Evolutionary conservation across 2,329 filamentous ascomycete genomes (phyloP), one percentile per base, ranked within the genome.

Genomic region (Xylaria sp.): DNA sequence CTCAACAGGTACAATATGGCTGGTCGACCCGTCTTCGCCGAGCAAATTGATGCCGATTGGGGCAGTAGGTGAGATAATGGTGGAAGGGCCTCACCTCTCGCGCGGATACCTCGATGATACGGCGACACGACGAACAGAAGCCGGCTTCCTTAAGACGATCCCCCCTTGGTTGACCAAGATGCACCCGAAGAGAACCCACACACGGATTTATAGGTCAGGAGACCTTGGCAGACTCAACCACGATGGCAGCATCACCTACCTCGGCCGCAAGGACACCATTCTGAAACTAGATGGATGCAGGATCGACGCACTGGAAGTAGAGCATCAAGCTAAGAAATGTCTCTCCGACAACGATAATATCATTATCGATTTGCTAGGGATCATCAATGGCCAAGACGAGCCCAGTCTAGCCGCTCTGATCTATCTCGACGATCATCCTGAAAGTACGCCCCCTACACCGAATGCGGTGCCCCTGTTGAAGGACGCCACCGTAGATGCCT

Each of bases 251-350:
- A 47, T 65, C 29, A 63, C 60, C 5, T 60, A 65, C 15, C 60
- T 65, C 11, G 63, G 59, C 21, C 55, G 59, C 35, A 65, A 65
- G 35, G 63, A 65, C 8, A 65, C 62, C 8, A 67, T 65, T 13
- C 43, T 65, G 23, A 67, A 67, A 44, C 48, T 67, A 3, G 63
- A 67, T 25, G 65, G 65, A 3, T 67, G 63, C n/a, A 55, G 60
- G 17, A 63, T 67, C 13, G 65, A 65, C 10, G 63, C 63, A 10
- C 48, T 67, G 4, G 53, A 64, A 38, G 64, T 66, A 25, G 64
- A 66, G 44, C 58, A 66, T n/a, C 62, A 66, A 33, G 64, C 62
- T 2, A 58, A 59, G 40, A 65, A 63, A 37, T 58, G 65, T 19
- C 65, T 67, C 17, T 67, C 64, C 1, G 49, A 57, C 37, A 62